Base-by-base conservation (phyloP, 1,284 basidiomycete species). In the Ustilago shanxiensis region DNA sequence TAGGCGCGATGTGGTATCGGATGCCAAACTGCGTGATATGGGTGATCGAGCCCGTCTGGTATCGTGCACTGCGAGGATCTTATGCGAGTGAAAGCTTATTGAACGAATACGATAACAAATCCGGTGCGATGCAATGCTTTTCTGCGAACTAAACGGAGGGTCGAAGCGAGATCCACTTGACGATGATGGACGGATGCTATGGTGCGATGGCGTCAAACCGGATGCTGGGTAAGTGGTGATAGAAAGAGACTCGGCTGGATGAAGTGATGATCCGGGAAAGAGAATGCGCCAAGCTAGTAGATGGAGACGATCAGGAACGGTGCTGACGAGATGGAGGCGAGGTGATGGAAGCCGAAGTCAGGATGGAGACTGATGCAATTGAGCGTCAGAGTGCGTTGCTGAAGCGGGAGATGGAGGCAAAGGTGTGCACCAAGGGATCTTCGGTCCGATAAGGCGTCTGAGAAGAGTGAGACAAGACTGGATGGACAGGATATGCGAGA, bases 81-180 rank as follows among this genome's bases (percentile, higher is more conserved):
- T 28, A 26, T 26, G 26, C 5, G n/a, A 41, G 6, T 14, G 13
- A 9, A 22, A 28, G 55, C 37, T 45, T 31, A 2, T 20, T 39
- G 9, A 29, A 26, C 14, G 16, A 20, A 29, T 29, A 29, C 14
- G 9, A n/a, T 10, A 4, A n/a, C 26, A 53, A 24, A 37, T 35
- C 22, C 44, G 31, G 24, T 26, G 29, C 1, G 54, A 61, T 62
- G 47, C 55, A 28, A 62, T 68, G 55, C 66, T 61, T 62, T 57
- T 62, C 47, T 20, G 29, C 2, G 8, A 11, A 24, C 37, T 39
- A 39, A 8, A 10, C n/a, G 18, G 44, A 37, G 11, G 52, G 9
- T 8, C 29, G 31, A 54, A 11, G 11, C 31, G 31, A 33, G 31
- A 33, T 33, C 31, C 31, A 33, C 5, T 24, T 39, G 54, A n/a